Evolutionary conservation across 2,329 filamentous ascomycete species (phyloP), one percentile per base, ranked within the genome.

Genomic region (Talaromyces piceae): DNA sequence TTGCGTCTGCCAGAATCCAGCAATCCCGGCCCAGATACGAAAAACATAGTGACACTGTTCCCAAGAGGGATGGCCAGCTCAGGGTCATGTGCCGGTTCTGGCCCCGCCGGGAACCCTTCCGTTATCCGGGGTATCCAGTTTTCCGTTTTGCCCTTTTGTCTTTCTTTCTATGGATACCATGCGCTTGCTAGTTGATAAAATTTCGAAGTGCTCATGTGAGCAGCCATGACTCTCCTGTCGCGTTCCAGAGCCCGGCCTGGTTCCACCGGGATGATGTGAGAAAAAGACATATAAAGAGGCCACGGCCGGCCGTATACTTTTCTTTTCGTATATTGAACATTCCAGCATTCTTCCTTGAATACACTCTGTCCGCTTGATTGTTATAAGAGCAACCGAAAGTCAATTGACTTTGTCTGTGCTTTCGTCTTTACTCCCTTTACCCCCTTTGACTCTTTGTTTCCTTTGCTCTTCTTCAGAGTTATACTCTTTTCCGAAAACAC

Each of bases 141-240:
- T 48, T 22, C 41, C n/a, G 16, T 12, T 9, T 8, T 33, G 22
- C 37, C 41, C 23, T 26, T 41, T 28, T 43, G 4, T 41, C 41
- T 43, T 46, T 18, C 28, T 8, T 30, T n/a, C 23, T 41, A 23
- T 26, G 33, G 3, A 5, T 23, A n/a, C n/a, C n/a, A n/a, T n/a
- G n/a, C n/a, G n/a, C 18, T 23, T 4, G 9, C 16, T 41, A 20
- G 16, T 12, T 5, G 22, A 11, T 25, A 11, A 25, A 41, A 22
- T 47, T 44, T 52, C 25, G 22, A 16, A n/a, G n/a, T 37, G 50
- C 37, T 48, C 50, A 52, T 46, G 47, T 52, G 50, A 52, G 50
- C 50, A 52, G n/a, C 26, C 20, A 25, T 20, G 31, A 41, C 45
- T 37, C 20, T 26, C 11, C 5, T 12, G n/a, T 8, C 25, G 28